A percentile compares a stretch with the other conserved stretches of the same genome.
Conservation (phyloP, 768 basidiomycete species). For the Leccinum sublutescens region DNA sequence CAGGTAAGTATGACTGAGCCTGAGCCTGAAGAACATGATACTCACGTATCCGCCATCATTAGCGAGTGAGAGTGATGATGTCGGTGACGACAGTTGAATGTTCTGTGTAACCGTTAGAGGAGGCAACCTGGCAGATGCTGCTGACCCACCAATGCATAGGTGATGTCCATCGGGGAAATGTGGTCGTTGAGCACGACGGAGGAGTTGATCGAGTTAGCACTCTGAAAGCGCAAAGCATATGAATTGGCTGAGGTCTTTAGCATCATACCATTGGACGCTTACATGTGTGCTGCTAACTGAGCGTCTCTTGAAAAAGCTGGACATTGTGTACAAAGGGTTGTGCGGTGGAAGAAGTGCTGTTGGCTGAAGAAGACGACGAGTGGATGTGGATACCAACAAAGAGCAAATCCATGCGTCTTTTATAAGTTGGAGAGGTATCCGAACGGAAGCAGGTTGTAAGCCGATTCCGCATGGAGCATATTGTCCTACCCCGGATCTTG, state of each 20-base stretch:
- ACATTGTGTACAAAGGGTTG: slow-evolving; percentile 11
- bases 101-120: slow-evolving; percentile 5
- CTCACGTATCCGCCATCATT: slow-evolving; percentile 19
- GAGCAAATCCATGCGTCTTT: slow-evolving; percentile 8
- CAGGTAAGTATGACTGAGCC: background rate
- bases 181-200: slow-evolving; percentile 16
- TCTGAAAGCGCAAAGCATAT: slow-evolving; percentile 9
- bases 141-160: slow-evolving; percentile 21
- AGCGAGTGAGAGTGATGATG: background rate
- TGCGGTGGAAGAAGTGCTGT: background rate
- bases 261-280: background rate
- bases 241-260: background rate
- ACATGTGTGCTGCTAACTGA: slow-evolving; percentile 24
- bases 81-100: slow-evolving; percentile 11
- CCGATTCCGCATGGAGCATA: slow-evolving; percentile 1
- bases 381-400: slow-evolving; percentile 1
- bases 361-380: background rate
- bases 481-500: slow-evolving; percentile 15
- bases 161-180: slow-evolving; percentile 21
- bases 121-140: background rate
- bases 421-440: slow-evolving; percentile 12
- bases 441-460: background rate
- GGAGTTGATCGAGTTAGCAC: slow-evolving; percentile 16
- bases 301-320: slow-evolving; percentile 23
- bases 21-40: background rate